These are phyloP conservation scores for Ophiostoma sp. DNA, from an alignment of 2,329 filamentous ascomycete species.

Conservation along the genomic window DNA sequence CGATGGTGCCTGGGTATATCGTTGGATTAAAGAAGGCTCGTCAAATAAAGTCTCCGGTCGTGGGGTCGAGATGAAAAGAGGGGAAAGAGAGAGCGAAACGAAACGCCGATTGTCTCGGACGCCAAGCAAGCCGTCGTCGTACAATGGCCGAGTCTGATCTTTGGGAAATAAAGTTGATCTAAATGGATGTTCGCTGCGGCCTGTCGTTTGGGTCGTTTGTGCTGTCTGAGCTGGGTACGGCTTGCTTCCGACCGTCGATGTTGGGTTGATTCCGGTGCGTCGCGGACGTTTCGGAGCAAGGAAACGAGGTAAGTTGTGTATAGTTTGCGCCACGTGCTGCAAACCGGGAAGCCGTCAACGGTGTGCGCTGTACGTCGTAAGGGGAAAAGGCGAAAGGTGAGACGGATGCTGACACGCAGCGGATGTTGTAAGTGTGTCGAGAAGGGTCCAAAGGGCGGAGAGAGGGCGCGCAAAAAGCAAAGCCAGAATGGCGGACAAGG, in stretches of 20 bases:
- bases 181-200: background rate
- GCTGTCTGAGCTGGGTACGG: background rate
- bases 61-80: background rate
- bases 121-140: background rate
- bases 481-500: background rate
- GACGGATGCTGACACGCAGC: background rate
- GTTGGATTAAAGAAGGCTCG: background rate
- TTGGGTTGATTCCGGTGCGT: background rate
- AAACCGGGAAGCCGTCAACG: background rate
- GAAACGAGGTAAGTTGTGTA: background rate
- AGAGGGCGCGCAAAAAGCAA: background rate
- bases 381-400: background rate
- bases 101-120: slow-evolving; percentile 8
- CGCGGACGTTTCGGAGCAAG: slow-evolving; percentile 1
- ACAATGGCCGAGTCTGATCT: background rate
- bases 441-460: background rate
- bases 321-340: background rate
- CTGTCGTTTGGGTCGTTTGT: background rate
- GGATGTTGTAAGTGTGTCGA: slow-evolving; percentile 2
- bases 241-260: background rate
- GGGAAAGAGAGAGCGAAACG: background rate
- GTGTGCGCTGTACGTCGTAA: background rate
- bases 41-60: background rate
- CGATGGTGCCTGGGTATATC: background rate
- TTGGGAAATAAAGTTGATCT: background rate